Evolutionary conservation across 2,329 filamentous ascomycete species (phyloP).

Genomic region (Albophoma yamanashiensis): DNA sequence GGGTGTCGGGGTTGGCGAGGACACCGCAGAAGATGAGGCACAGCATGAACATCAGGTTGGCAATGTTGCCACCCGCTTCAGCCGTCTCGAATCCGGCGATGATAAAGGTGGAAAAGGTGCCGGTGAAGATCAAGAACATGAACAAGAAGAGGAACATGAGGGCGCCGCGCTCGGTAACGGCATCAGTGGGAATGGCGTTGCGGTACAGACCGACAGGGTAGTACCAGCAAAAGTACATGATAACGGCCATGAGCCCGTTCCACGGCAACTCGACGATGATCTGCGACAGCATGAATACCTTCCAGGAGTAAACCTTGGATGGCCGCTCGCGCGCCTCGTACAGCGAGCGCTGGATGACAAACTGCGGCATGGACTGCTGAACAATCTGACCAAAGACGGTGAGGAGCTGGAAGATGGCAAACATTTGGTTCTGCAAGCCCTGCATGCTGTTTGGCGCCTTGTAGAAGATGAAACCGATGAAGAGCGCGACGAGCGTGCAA

Average conservation of each 20-base stretch:
- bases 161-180: conserved; percentile 57
- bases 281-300: conserved; percentile 73
- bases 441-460: conserved; percentile 60
- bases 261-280: conserved; percentile 80
- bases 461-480: conserved; percentile 77
- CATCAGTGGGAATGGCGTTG: conserved; percentile 53
- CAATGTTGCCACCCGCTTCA: conserved; percentile 65
- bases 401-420: conserved; percentile 73
- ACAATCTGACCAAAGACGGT: conserved; percentile 73
- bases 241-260: conserved; percentile 64
- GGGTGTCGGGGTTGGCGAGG: conserved; percentile 47
- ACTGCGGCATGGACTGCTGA: conserved; percentile 78
- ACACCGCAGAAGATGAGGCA: conserved; percentile 69
- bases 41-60: conserved; percentile 63
- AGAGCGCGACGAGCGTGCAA: conserved; percentile 54
- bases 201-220: conserved; percentile 70
- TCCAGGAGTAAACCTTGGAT: conserved; percentile 77
- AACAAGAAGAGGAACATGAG: conserved; percentile 72
- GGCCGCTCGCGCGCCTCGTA: conserved; percentile 82
- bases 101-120: conserved; percentile 69
- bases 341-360: conserved; percentile 68
- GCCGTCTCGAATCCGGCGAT: conserved; percentile 67
- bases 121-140: conserved; percentile 69
- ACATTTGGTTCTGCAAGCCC: conserved; percentile 79
- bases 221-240: conserved; percentile 77